phyloP scores from a whole-genome alignment of 192 early-diverging fungal genomes.

The Glomus cerebriforme region DNA sequence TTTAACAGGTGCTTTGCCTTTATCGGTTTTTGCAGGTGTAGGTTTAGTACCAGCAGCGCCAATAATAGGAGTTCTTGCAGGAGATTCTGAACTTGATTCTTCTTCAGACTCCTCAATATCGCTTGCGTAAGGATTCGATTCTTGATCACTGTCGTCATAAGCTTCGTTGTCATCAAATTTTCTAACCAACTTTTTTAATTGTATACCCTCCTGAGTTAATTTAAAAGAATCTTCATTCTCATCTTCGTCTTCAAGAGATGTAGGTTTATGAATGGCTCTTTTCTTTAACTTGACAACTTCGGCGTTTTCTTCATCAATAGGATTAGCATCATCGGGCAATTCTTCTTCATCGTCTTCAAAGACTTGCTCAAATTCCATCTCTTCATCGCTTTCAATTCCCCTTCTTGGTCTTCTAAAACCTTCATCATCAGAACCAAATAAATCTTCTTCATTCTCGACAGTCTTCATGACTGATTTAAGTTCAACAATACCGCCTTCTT shows the following conservation, averaged over 20 bases:
- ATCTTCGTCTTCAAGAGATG: constrained; percentile 43
- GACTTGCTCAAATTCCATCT: constrained; percentile 78
- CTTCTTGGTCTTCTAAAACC: constrained; percentile 15
- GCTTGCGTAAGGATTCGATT: constrained; percentile 58
- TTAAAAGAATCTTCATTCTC: constrained; percentile 40
- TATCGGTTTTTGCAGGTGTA: background rate
- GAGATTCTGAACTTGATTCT: background rate
- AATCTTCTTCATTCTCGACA: constrained; percentile 34
- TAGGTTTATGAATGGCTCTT: constrained; percentile 40
- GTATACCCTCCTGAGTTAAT: constrained; percentile 46
- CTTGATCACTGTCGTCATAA: constrained; percentile 61
- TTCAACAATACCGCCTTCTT: constrained; percentile 17
- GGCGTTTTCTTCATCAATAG: constrained; percentile 44
- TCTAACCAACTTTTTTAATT: constrained; percentile 64
- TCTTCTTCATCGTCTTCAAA: constrained; percentile 84
- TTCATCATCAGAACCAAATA: constrained; percentile 45
- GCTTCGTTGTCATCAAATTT: constrained; percentile 64
- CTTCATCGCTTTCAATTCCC: constrained; percentile 34
- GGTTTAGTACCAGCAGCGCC: background rate
- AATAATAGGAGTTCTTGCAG: background rate
- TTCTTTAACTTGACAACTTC: constrained; percentile 7
- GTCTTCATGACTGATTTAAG: constrained; percentile 10
- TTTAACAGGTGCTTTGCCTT: background rate
- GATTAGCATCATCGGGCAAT: constrained; percentile 51
- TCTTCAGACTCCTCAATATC: constrained; percentile 17